Conservation (phyloP, 495 filamentous ascomycete genomes). For the Jackrogersella multiformis region DNA sequence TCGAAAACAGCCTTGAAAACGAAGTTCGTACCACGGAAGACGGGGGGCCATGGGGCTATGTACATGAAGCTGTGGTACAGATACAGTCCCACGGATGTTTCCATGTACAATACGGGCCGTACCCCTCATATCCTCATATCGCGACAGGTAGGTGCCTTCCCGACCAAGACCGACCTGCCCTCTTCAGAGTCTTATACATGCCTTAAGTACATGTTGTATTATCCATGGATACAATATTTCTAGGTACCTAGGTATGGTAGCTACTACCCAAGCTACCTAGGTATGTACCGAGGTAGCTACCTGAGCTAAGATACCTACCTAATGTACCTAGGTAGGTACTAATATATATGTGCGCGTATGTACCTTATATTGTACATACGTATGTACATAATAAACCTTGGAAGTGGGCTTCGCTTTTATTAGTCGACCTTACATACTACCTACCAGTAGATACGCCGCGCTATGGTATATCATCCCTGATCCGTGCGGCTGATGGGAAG, state of each 20-base stretch:
- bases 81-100: not conserved
- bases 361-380: no score
- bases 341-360: no score
- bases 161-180: constrained; percentile 35
- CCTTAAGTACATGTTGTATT: not conserved
- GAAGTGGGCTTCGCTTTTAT: constrained; percentile 2
- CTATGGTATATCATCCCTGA: constrained; percentile 6
- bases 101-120: constrained; percentile 10
- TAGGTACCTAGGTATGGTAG: not conserved
- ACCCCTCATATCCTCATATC: constrained; percentile 24
- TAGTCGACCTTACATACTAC: constrained; percentile 17
- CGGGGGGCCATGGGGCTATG: not conserved
- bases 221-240: no score
- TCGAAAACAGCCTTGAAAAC: constrained; percentile 5
- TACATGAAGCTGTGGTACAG: not conserved
- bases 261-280: no score
- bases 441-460: not conserved
- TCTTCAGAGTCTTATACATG: constrained; percentile 23
- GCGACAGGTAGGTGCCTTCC: constrained; percentile 31
- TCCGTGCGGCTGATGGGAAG: constrained; percentile 35
- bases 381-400: not conserved
- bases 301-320: no score
- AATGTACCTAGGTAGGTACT: not conserved
- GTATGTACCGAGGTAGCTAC: no score
- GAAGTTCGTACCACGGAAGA: not conserved